Base-by-base conservation (phyloP, 495 filamentous ascomycete genomes). In the Margaritispora aquatica region DNA sequence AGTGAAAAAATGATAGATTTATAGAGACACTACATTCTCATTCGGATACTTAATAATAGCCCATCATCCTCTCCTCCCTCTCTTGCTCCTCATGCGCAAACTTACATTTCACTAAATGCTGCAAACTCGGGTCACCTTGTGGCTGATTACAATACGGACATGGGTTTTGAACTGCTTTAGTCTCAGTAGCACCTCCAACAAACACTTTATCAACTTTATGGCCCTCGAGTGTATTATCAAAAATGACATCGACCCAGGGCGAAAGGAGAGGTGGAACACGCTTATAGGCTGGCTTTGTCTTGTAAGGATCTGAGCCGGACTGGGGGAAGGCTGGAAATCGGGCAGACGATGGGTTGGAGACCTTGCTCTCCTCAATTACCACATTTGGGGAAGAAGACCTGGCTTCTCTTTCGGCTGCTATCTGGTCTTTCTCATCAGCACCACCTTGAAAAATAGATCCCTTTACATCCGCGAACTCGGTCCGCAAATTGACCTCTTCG, bases 71-170 rank as follows among this genome's bases (percentile, higher is more conserved):
- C 26, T 34, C 47, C 29, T 23, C 23, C 46, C 55, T 51, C 26
- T 29, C 31, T 20, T 27, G 21, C 23, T 54, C 58, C 1, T 60
- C 50, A 48, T 54, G 58, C 2, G 58, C 58, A 54, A 26, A 54
- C 19, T 22, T 49, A 54, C 58, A 60, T 22, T 24, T 20, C 23
- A 60, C 17, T 1, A 60, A 51, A 26, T 60, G 50, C 51, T 54
- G 51, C 21, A 54, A 24, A 31, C 21, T 46, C 1, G 34, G 31
- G 17, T 54, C 50, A 26, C 50, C 51, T n/a, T 54, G n/a, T 15
- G 36, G 36, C 17, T 24, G 20, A 54, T 17, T 5, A 31, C 51
- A 54, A 15, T 51, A 46, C 26, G 17, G 23, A 23, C 55, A 58
- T 13, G 7, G 36, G 2, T 54, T 41, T n/a, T 3, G 4, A 41